These are phyloP conservation scores for Phytophthora rubi DNA, from an alignment of 352 stramenopile genomes.

Conservation along the genomic window DNA sequence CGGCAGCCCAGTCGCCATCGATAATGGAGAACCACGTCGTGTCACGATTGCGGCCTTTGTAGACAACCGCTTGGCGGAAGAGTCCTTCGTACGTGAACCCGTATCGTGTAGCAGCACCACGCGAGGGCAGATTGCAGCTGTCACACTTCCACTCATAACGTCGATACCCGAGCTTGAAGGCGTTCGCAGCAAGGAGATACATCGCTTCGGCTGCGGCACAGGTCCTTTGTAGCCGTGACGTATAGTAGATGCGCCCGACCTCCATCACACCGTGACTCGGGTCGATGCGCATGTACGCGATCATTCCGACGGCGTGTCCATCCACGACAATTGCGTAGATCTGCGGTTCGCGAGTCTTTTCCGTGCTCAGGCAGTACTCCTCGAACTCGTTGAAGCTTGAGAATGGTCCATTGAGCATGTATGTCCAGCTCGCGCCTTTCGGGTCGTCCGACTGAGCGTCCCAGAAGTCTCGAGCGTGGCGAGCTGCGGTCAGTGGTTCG, in stretches of 20 bases:
- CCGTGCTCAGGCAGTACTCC: conserved; percentile 5
- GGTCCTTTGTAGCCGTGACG: conserved; percentile 14
- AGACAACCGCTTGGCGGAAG: conserved; percentile 26
- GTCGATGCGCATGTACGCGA: conserved; percentile 27
- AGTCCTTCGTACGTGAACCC: conserved; percentile 30
- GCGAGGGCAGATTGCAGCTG: conserved; percentile 21
- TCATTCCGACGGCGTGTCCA: conserved; percentile 13
- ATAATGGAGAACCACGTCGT: conserved; percentile 33
- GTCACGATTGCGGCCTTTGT: conserved; percentile 27
- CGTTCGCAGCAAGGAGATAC: conserved; percentile 22
- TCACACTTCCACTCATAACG: conserved; percentile 31
- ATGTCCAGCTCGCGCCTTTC: conserved; percentile 23
- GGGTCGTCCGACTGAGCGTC: conserved; percentile 19
- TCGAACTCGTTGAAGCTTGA: conserved; percentile 20
- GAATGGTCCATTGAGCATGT: conserved; percentile 29
- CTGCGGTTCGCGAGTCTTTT: conserved; percentile 9
- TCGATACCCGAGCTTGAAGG: conserved; percentile 27
- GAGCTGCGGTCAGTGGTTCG: conserved; percentile 15
- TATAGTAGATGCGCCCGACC: conserved; percentile 28
- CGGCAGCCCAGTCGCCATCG: conserved; percentile 20
- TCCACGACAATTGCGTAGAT: conserved; percentile 27
- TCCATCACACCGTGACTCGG: conserved; percentile 24
- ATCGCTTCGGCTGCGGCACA: conserved; percentile 20
- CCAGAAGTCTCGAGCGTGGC: conserved; percentile 24
- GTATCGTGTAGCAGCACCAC: conserved; percentile 9